Evolutionary conservation across 257 asterid genomes (phyloP).

Genomic region (Ligustrum vulgare): DNA sequence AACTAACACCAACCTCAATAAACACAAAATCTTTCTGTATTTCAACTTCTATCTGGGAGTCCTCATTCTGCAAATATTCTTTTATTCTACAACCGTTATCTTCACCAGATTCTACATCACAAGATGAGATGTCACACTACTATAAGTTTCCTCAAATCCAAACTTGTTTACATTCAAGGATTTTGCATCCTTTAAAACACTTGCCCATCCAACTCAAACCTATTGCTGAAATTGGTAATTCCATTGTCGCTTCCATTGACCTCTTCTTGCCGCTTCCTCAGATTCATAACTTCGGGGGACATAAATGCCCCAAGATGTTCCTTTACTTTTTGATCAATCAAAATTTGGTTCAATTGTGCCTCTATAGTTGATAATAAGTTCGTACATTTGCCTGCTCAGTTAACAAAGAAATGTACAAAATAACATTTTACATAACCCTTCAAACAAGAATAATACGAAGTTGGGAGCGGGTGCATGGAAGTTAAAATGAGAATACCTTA

Average conservation of each 20-base stretch:
- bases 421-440: not conserved
- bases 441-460: not conserved
- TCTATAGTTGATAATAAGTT: constrained; percentile 89
- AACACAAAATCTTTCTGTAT: constrained; percentile 83
- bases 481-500: constrained; percentile 54
- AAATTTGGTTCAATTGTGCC: constrained; percentile 90
- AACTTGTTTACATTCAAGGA: not conserved
- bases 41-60: constrained; percentile 70
- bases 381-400: constrained; percentile 84
- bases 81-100: not conserved
- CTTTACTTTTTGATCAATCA: constrained; percentile 92
- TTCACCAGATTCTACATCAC: constrained; percentile 55
- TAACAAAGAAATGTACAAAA: constrained; percentile 14
- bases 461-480: not conserved
- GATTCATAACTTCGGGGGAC: constrained; percentile 63
- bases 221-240: constrained; percentile 19
- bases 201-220: constrained; percentile 72
- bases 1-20: constrained; percentile 61
- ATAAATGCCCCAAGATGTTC: constrained; percentile 86
- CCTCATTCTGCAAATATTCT: constrained; percentile 28
- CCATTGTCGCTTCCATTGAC: constrained; percentile 63
- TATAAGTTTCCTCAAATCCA: not conserved
- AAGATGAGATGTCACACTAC: not conserved
- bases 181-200: constrained; percentile 79
- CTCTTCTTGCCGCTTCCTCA: constrained; percentile 69